phyloP scores from a whole-genome alignment of 2,329 filamentous ascomycete genomes.

The Botryosphaeria dothidea region DNA sequence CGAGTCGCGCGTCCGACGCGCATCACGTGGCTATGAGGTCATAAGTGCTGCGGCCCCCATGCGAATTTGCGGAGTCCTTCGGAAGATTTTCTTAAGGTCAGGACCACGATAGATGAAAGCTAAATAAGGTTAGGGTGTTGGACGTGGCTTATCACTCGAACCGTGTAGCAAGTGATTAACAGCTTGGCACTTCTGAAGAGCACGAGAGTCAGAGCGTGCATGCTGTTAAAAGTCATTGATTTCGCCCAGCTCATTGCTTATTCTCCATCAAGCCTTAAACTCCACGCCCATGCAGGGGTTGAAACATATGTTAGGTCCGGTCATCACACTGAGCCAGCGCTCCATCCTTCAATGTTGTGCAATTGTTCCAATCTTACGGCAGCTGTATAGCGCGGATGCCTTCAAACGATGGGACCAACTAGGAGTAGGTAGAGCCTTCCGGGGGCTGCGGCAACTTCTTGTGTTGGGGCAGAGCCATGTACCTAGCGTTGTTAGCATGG shows the following conservation, averaged over 20 bases:
- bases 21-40: slow-evolving; percentile 15
- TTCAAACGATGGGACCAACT: background rate
- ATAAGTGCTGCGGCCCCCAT: background rate
- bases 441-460: slow-evolving; percentile 95
- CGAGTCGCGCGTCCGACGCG: background rate
- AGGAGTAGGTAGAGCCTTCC: slow-evolving; percentile 69
- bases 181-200: background rate
- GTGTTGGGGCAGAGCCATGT: slow-evolving; percentile 87
- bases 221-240: background rate
- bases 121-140: too few species aligned
- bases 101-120: too few species aligned
- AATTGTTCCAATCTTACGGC: background rate
- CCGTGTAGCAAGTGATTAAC: too few species aligned
- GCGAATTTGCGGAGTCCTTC: background rate
- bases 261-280: slow-evolving; percentile 12
- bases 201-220: background rate
- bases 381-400: background rate
- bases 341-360: background rate
- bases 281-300: slow-evolving; percentile 18
- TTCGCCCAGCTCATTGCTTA: background rate
- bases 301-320: background rate
- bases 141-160: too few species aligned
- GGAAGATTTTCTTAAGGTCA: background rate
- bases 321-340: background rate
- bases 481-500: slow-evolving; percentile 55